These are phyloP conservation scores for Monosporascus sp. DNA, from an alignment of 2,329 filamentous ascomycete genomes.

Conservation along the genomic window DNA sequence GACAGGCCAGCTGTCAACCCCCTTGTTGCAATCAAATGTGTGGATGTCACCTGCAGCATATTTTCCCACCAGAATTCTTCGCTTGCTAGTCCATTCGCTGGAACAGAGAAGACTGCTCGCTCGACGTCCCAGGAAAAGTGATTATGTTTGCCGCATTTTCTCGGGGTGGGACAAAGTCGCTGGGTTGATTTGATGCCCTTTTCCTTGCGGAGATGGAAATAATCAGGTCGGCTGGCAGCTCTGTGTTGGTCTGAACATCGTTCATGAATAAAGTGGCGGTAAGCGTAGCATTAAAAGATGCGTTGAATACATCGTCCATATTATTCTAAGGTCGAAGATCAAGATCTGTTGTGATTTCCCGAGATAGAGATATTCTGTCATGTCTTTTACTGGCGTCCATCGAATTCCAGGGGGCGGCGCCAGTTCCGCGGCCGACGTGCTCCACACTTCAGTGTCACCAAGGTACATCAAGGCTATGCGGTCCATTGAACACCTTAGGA, in stretches of 20 bases:
- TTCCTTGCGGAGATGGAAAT: constrained; percentile 57
- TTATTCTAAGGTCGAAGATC: constrained; percentile 64
- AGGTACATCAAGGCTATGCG: constrained; percentile 59
- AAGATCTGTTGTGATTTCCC: constrained; percentile 56
- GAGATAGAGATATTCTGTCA: constrained; percentile 54
- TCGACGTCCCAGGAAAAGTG: constrained; percentile 55
- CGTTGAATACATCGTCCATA: constrained; percentile 56
- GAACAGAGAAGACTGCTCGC: constrained; percentile 65
- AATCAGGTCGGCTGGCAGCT: constrained; percentile 54
- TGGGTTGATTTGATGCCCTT: constrained; percentile 44
- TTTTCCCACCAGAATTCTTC: constrained; percentile 86
- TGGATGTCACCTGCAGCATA: constrained; percentile 54
- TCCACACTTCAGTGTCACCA: constrained; percentile 59
- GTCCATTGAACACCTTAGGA: constrained; percentile 60
- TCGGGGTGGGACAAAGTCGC: constrained; percentile 60
- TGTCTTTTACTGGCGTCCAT: constrained; percentile 62
- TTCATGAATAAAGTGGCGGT: constrained; percentile 53
- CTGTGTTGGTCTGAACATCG: constrained; percentile 32
- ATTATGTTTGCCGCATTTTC: constrained; percentile 55
- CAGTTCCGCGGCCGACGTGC: constrained; percentile 64
- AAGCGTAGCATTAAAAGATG: constrained; percentile 55
- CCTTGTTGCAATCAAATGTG: constrained; percentile 50
- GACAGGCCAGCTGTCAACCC: constrained; percentile 58
- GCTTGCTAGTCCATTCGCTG: constrained; percentile 65
- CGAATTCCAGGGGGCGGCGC: constrained; percentile 50